Conservation (phyloP, 768 basidiomycete genomes). For the Russula emetica region DNA sequence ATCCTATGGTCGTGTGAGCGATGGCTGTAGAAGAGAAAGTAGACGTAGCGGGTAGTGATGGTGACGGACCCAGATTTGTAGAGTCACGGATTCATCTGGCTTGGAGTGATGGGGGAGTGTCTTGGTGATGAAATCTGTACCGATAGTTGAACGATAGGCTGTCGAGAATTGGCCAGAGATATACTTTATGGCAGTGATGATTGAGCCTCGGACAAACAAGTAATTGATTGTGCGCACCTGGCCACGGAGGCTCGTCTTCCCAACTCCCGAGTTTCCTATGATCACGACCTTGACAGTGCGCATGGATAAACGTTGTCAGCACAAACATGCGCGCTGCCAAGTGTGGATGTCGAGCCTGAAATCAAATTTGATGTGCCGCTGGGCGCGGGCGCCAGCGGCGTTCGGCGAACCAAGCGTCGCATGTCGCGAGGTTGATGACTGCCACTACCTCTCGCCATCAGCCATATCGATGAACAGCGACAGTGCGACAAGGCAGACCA, state of each 20-base stretch:
- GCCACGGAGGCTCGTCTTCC: constrained; percentile 75
- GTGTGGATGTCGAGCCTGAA: background rate
- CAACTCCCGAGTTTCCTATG: constrained; percentile 79
- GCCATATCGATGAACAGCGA: constrained; percentile 7
- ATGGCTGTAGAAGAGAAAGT: background rate
- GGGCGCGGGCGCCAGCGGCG: background rate
- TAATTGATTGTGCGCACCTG: constrained; percentile 45
- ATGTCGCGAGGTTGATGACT: background rate
- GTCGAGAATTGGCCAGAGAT: constrained; percentile 71
- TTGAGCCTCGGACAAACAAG: background rate
- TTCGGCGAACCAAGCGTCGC: background rate
- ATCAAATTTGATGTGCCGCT: background rate
- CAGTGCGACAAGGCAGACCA: background rate
- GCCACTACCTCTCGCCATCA: background rate
- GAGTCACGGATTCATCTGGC: constrained; percentile 52
- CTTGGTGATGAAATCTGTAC: constrained; percentile 84
- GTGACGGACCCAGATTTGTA: constrained; percentile 64
- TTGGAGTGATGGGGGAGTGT: constrained; percentile 56
- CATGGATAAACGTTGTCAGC: constrained; percentile 38
- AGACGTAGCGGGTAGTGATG: background rate
- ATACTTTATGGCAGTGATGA: constrained; percentile 46
- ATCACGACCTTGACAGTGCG: constrained; percentile 77
- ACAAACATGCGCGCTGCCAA: no score
- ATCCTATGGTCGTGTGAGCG: constrained; percentile 45
- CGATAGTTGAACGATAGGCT: constrained; percentile 81